Percentiles rank a stretch among this genome's conserved stretches.
These are phyloP conservation scores for Trifolium fragiferum DNA, from an alignment of 306 rosid species.

Conservation along the genomic window DNA sequence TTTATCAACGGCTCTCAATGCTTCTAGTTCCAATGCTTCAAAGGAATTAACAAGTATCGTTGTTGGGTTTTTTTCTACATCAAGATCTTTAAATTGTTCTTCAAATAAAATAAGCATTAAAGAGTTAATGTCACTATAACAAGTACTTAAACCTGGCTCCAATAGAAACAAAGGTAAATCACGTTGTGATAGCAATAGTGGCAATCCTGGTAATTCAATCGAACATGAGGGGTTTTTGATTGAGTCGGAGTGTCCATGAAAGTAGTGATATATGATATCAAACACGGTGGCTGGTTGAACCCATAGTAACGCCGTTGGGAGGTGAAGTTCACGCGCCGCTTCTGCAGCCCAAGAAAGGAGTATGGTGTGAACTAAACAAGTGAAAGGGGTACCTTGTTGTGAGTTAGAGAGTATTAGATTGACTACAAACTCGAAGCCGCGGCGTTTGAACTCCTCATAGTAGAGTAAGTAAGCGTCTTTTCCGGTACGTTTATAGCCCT, in stretches of 20 bases:
- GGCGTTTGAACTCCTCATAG: conserved; percentile 28
- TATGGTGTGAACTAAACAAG: conserved; percentile 44
- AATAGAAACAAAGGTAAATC: conserved; percentile 5
- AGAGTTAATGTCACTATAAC: too few relatives aligned
- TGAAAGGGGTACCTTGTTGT: conserved; percentile 45
- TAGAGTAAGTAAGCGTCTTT: neutral
- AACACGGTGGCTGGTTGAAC: conserved; percentile 10
- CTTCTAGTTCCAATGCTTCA: conserved; percentile 49
- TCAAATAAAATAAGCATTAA: conserved; percentile 8
- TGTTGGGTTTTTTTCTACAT: conserved; percentile 26
- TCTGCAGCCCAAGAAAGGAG: conserved; percentile 46
- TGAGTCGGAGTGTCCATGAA: neutral
- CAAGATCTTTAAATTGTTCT: conserved; percentile 39
- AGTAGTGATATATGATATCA: neutral
- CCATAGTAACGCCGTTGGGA: conserved; percentile 26
- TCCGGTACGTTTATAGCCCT: neutral
- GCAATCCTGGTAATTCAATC: neutral
- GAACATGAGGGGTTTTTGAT: neutral
- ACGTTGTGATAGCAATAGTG: neutral
- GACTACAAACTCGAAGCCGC: conserved; percentile 41
- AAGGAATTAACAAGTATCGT: conserved; percentile 49
- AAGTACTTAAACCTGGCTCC: neutral
- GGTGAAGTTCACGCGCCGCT: conserved; percentile 37
- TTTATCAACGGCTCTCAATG: conserved; percentile 27
- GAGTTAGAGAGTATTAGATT: conserved; percentile 30